These are phyloP conservation scores for Plenodomus lindquistii DNA, from an alignment of 2,329 filamentous ascomycete species.

Conservation along the genomic window DNA sequence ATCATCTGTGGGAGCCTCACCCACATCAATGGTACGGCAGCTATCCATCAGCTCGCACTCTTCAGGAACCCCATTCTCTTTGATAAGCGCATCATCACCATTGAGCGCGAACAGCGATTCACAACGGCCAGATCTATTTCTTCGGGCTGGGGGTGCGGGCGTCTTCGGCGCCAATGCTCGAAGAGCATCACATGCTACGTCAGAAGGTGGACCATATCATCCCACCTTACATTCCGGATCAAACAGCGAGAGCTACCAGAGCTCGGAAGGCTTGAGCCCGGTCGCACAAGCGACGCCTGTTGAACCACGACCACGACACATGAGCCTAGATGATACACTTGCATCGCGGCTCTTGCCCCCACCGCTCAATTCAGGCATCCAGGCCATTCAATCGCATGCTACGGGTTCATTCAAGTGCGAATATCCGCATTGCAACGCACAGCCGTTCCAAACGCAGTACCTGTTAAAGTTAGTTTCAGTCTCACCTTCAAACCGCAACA, in stretches of 20 bases:
- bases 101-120: conserved; percentile 34
- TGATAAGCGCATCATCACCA: conserved; percentile 39
- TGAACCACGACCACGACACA: conserved; percentile 29
- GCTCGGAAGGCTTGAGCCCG: conserved; percentile 42
- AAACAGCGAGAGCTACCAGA: conserved; percentile 40
- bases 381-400: conserved; percentile 33
- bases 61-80: conserved; percentile 35
- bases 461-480: conserved; percentile 65
- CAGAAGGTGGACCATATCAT: conserved; percentile 38
- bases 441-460: conserved; percentile 76
- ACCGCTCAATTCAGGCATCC: conserved; percentile 35
- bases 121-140: conserved; percentile 34
- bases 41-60: conserved; percentile 41
- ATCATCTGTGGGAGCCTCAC: conserved; percentile 41
- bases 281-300: conserved; percentile 33
- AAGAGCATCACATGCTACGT: conserved; percentile 43
- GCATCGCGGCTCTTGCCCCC: conserved; percentile 37
- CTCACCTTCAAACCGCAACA: background rate
- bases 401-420: conserved; percentile 55
- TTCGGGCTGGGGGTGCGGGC: conserved; percentile 33
- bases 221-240: conserved; percentile 38
- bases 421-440: conserved; percentile 68
- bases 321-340: conserved; percentile 38
- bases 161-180: conserved; percentile 33
- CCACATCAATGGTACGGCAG: conserved; percentile 38